Evolutionary conservation across 2,329 filamentous ascomycete genomes (phyloP).

Genomic region (Colletotrichum noveboracense): DNA sequence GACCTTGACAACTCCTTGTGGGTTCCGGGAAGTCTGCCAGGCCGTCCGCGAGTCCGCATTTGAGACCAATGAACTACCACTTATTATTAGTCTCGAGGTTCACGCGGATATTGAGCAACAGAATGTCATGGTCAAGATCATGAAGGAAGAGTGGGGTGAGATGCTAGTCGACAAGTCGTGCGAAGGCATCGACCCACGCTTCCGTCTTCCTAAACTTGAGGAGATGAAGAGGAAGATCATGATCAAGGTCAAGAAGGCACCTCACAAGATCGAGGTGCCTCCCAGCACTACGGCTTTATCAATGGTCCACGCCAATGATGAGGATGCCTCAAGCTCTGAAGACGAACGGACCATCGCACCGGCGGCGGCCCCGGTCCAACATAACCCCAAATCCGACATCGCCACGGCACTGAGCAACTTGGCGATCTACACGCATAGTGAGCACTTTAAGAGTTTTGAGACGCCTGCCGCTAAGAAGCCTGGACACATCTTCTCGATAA

Average conservation of each 20-base stretch:
- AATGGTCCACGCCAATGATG: conserved; percentile 35
- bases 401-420: conserved; percentile 74
- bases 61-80: conserved; percentile 73
- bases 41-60: conserved; percentile 84
- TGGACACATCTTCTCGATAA: conserved; percentile 84
- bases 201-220: conserved; percentile 70
- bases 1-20: conserved; percentile 84
- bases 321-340: conserved; percentile 47
- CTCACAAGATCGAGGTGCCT: conserved; percentile 35
- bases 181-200: conserved; percentile 54
- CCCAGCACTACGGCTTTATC: conserved; percentile 37
- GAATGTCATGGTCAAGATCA: conserved; percentile 90
- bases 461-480: conserved; percentile 65
- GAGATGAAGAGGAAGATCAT: conserved; percentile 81
- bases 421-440: conserved; percentile 86
- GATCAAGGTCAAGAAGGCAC: conserved; percentile 76
- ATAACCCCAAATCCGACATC: conserved; percentile 63
- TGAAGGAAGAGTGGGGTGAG: conserved; percentile 85
- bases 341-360: conserved; percentile 39
- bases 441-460: conserved; percentile 77
- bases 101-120: conserved; percentile 86
- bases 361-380: conserved; percentile 17
- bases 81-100: conserved; percentile 93
- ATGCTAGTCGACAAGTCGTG: conserved; percentile 69
- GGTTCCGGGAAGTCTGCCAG: conserved; percentile 85